phyloP scores from a whole-genome alignment of 75 land plant genomes.

The Picea glauca region DNA sequence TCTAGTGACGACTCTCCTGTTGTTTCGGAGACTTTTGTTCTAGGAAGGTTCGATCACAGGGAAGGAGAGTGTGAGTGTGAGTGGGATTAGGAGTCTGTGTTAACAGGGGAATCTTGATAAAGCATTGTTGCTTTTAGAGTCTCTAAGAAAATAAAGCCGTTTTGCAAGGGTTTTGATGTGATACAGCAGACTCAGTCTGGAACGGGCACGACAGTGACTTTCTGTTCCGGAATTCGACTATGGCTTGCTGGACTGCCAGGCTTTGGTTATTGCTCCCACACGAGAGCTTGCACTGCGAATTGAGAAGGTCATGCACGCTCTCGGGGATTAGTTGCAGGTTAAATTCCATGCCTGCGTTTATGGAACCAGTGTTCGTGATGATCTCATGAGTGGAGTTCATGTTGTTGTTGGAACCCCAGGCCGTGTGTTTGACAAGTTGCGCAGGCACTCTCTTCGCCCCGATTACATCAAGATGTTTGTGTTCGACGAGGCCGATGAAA shows the following conservation, averaged over 20 bases:
- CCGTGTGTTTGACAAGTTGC: conserved; percentile 77
- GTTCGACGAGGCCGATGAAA: conserved; percentile 77
- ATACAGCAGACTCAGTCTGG: conserved; percentile 82
- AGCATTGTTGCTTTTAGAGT: too few species aligned
- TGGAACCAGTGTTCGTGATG: conserved; percentile 69
- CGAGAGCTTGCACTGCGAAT: conserved; percentile 79
- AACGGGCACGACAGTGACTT: conserved; percentile 81
- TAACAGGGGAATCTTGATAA: too few species aligned
- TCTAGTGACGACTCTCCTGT: too few species aligned
- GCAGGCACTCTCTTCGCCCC: conserved; percentile 58
- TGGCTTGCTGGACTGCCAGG: conserved; percentile 56
- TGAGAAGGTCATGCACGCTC: conserved; percentile 82
- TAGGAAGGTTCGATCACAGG: too few species aligned
- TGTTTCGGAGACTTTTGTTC: too few species aligned
- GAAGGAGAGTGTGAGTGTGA: too few species aligned
- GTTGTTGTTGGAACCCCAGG: too few species aligned
- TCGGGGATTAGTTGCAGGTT: conserved; percentile 74
- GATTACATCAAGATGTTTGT: conserved; percentile 78
- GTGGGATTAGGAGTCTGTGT: too few species aligned
- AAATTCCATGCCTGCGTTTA: conserved; percentile 81
- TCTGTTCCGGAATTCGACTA: conserved; percentile 82
- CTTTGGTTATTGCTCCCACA: conserved; percentile 71
- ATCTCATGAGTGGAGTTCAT: conserved; percentile 72
- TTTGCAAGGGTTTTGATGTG: conserved; percentile 67
- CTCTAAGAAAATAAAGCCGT: not conserved